Evolutionary conservation across 345 rosid genomes (phyloP).

Genomic region (Citrus mangshanensis): DNA sequence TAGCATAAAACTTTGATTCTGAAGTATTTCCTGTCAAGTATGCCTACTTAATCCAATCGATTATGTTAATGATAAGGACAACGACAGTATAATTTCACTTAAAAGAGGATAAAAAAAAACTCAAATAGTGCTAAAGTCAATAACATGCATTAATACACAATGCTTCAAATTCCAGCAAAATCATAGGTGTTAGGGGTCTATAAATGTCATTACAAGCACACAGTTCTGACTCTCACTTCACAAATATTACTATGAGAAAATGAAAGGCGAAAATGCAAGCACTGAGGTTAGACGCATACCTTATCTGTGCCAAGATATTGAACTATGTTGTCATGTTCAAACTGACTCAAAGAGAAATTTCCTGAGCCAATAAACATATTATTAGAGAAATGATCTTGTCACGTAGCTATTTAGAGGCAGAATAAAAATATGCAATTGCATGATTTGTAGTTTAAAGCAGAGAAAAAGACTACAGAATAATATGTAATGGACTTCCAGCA

Average conservation of each 20-base stretch:
- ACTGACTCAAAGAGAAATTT: too few species aligned
- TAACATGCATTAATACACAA: background rate
- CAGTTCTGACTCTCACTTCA: background rate
- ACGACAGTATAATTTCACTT: background rate
- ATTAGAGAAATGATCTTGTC: too few species aligned
- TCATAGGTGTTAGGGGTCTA: background rate
- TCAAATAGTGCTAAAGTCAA: background rate
- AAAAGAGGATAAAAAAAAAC: background rate
- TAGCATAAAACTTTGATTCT: background rate
- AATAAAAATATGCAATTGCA: too few species aligned
- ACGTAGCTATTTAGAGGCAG: too few species aligned
- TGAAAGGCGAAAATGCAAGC: too few species aligned
- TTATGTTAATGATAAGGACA: background rate
- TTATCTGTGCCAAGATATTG: slow-evolving; percentile 69
- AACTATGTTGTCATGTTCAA: slow-evolving; percentile 78
- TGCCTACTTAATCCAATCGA: background rate
- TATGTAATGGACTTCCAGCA: too few species aligned
- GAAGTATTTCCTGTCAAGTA: background rate
- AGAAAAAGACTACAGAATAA: too few species aligned
- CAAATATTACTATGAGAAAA: background rate
- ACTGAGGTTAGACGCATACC: slow-evolving; percentile 30
- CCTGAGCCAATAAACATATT: too few species aligned
- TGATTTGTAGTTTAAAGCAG: too few species aligned
- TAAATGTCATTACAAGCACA: background rate
- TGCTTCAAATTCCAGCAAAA: background rate